Evolutionary conservation across 352 stramenopile species (phyloP).

Genomic region (Globisporangium mamillatum): DNA sequence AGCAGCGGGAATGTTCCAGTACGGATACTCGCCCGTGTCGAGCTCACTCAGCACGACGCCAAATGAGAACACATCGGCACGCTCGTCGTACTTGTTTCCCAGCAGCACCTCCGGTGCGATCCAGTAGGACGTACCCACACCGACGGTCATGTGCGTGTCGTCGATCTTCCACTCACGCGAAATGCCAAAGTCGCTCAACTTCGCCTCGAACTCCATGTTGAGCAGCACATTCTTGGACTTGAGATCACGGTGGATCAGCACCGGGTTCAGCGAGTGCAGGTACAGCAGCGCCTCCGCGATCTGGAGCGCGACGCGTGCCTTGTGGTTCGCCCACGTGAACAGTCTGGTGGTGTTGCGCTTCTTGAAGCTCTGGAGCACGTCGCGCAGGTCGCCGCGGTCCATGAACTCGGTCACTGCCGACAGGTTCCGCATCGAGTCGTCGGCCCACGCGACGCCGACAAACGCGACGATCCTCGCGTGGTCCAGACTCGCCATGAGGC

Average conservation of each 20-base stretch:
- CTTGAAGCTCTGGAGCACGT: not conserved
- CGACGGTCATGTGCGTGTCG: not conserved
- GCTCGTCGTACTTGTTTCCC: not conserved
- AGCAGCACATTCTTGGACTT: constrained; percentile 62
- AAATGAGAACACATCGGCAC: not conserved
- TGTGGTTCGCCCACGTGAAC: not conserved
- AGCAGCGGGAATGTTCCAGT: not conserved
- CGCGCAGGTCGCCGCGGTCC: not conserved
- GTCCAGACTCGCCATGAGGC: constrained; percentile 23
- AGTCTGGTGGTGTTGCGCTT: not conserved
- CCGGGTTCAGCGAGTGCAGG: not conserved
- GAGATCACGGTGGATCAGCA: constrained; percentile 55
- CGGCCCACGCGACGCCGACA: not conserved
- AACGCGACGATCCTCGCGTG: constrained; percentile 1
- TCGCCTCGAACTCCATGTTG: constrained; percentile 14
- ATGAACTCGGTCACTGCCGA: not conserved
- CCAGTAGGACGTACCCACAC: not conserved
- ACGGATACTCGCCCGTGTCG: not conserved
- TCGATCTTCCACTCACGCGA: constrained; percentile 10
- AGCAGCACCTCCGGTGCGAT: not conserved
- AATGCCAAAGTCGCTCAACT: constrained; percentile 40
- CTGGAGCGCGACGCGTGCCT: not conserved
- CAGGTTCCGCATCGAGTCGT: not conserved
- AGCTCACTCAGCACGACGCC: not conserved
- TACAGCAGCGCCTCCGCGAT: not conserved